Evolutionary conservation across 2,329 filamentous ascomycete genomes (phyloP).

Genomic region (Aspergillus persii): DNA sequence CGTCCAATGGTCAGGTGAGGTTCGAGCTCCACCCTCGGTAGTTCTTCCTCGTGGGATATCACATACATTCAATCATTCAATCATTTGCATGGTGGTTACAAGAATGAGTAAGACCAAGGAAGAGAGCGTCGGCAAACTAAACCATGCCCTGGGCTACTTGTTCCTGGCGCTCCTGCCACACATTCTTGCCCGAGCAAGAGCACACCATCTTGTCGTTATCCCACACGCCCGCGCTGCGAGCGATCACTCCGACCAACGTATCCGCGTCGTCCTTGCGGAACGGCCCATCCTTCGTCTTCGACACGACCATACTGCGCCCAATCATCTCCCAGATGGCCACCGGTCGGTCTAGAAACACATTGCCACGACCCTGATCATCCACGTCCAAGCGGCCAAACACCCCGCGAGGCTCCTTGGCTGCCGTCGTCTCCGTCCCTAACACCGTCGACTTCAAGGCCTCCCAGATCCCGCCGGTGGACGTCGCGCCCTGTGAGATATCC

Average conservation of each 20-base stretch:
- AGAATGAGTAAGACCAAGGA: neutral
- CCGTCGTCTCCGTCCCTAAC: slow-evolving; percentile 27
- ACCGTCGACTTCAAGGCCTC: slow-evolving; percentile 50
- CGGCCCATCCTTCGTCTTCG: slow-evolving; percentile 61
- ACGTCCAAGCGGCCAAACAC: slow-evolving; percentile 74
- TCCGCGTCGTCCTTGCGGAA: slow-evolving; percentile 72
- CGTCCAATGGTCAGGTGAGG: neutral
- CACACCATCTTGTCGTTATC: slow-evolving; percentile 99
- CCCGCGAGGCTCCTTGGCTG: slow-evolving; percentile 52
- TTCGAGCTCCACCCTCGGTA: neutral
- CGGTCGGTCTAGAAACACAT: slow-evolving; percentile 74
- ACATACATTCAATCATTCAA: neutral
- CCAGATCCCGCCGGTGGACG: slow-evolving; percentile 83
- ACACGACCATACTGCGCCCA: slow-evolving; percentile 85
- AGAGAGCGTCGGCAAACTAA: slow-evolving; percentile 44
- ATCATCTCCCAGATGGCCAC: slow-evolving; percentile 96
- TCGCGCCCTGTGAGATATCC: slow-evolving; percentile 79
- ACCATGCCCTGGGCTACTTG: slow-evolving; percentile 89
- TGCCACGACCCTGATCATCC: slow-evolving; percentile 70
- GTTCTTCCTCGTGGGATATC: neutral
- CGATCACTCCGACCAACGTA: slow-evolving; percentile 89
- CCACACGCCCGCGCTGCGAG: slow-evolving; percentile 95
- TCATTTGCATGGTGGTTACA: neutral
- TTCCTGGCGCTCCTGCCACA: slow-evolving; percentile 95
- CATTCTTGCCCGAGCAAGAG: slow-evolving; percentile 94